phyloP scores from a whole-genome alignment of 257 asterid genomes.

The Anisodus tanguticus region DNA sequence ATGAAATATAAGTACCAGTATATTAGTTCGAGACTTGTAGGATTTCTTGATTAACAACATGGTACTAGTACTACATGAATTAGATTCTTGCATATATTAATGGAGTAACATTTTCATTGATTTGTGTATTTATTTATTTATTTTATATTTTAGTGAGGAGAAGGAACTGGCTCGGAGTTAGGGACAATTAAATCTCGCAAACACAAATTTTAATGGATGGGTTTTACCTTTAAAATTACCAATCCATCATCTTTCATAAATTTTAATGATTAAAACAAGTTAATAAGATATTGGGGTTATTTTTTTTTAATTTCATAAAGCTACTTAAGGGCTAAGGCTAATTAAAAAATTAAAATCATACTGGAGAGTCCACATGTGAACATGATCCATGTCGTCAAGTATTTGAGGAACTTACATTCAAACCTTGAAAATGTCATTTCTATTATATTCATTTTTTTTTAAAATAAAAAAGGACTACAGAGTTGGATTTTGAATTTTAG shows the following conservation, averaged over 20 bases:
- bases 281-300: neutral
- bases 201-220: neutral
- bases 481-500: neutral
- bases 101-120: neutral
- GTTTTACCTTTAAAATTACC: neutral
- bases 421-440: neutral
- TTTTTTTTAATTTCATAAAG: neutral
- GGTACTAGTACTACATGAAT: too few species aligned
- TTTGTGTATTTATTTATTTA: too few species aligned
- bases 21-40: too few species aligned
- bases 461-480: neutral
- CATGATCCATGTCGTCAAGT: constrained; percentile 18
- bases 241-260: neutral
- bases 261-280: neutral
- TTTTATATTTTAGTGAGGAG: too few species aligned
- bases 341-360: neutral
- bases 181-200: neutral
- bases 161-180: too few species aligned
- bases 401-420: neutral
- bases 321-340: neutral
- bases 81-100: too few species aligned
- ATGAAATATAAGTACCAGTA: too few species aligned
- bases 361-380: neutral
- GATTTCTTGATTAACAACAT: too few species aligned
- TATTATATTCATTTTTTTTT: neutral